These are phyloP conservation scores for Fistulifera pelliculosa DNA, from an alignment of 108 stramenopile genomes.

Conservation along the genomic window DNA sequence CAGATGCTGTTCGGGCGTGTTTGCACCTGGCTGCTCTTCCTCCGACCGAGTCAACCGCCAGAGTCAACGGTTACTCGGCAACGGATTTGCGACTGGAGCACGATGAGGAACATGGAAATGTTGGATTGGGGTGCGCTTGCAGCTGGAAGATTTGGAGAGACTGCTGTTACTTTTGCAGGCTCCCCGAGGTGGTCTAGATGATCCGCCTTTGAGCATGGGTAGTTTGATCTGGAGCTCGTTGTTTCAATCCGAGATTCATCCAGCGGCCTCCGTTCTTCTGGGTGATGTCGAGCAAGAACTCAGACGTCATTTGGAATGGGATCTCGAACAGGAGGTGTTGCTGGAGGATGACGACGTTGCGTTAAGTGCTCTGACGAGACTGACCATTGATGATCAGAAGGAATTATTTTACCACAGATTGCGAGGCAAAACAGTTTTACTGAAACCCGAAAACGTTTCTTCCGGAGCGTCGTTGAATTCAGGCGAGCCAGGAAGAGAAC, in stretches of 20 bases:
- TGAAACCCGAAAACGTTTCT: constrained; percentile 49
- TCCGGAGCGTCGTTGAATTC: constrained; percentile 41
- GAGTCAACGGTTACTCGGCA: constrained; percentile 32
- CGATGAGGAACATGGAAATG: constrained; percentile 67
- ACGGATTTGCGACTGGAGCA: constrained; percentile 51
- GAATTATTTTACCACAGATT: constrained; percentile 64
- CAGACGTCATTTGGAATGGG: constrained; percentile 59
- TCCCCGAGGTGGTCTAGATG: constrained; percentile 73
- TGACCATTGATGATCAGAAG: constrained; percentile 49
- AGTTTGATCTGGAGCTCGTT: constrained; percentile 56
- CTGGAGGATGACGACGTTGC: constrained; percentile 21
- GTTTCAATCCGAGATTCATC: constrained; percentile 27
- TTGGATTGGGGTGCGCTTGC: constrained; percentile 60
- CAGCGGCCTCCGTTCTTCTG: constrained; percentile 52
- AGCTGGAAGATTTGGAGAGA: constrained; percentile 73
- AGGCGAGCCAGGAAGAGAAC: constrained; percentile 26
- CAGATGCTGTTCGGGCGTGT: constrained; percentile 61
- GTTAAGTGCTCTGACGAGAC: constrained; percentile 25
- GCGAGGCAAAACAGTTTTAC: constrained; percentile 65
- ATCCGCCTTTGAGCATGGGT: constrained; percentile 69
- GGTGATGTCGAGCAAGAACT: constrained; percentile 74
- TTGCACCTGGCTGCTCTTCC: constrained; percentile 56
- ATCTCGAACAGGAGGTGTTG: too few relatives aligned
- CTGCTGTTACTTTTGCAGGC: constrained; percentile 67
- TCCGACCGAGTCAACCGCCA: constrained; percentile 10